phyloP scores from a whole-genome alignment of 768 basidiomycete genomes.

The Agaricus blazei region DNA sequence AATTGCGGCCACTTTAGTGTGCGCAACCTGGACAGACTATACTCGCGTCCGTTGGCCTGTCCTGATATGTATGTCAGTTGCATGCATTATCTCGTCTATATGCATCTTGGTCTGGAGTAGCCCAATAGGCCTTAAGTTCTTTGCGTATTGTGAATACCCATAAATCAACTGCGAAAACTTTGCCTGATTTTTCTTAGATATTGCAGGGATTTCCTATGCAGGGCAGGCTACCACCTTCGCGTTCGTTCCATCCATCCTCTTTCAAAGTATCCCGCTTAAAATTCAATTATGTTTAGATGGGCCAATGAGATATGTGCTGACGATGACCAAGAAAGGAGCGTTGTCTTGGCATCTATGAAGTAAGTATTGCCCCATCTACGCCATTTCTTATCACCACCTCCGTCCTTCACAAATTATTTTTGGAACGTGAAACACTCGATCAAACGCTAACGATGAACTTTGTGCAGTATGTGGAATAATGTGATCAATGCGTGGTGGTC shows the following conservation, averaged over 20 bases:
- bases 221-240: constrained; percentile 77
- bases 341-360: constrained; percentile 79
- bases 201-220: constrained; percentile 64
- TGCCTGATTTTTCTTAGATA: constrained; percentile 25
- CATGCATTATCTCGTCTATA: constrained; percentile 46
- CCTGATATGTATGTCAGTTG: constrained; percentile 56
- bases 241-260: constrained; percentile 26
- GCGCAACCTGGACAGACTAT: constrained; percentile 60
- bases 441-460: not conserved
- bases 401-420: too few species aligned
- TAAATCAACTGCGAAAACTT: not conserved
- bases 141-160: constrained; percentile 57
- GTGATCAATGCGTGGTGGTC: constrained; percentile 68
- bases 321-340: constrained; percentile 62
- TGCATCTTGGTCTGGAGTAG: constrained; percentile 59
- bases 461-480: constrained; percentile 61
- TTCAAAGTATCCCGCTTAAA: not conserved
- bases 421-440: not conserved
- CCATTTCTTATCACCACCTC: not conserved
- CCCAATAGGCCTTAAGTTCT: constrained; percentile 62
- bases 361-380: constrained; percentile 18
- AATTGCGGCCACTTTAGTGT: constrained; percentile 57
- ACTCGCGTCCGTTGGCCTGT: constrained; percentile 57
- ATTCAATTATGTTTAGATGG: constrained; percentile 39
- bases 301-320: constrained; percentile 75